Evolutionary conservation across 257 asterid species (phyloP).

Genomic region (Ajuga chamaepitys): DNA sequence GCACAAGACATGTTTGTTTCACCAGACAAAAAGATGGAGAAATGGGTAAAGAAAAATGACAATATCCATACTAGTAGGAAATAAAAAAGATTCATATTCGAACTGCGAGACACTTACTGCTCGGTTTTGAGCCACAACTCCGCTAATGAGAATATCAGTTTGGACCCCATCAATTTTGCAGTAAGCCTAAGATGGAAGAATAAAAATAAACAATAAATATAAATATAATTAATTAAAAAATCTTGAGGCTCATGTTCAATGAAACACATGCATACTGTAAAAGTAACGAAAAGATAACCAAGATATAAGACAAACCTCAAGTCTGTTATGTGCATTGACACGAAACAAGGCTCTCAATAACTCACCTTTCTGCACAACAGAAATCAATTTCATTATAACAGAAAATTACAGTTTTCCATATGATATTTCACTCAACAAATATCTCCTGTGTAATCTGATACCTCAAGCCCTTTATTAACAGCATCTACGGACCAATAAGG

Average conservation of each 20-base stretch:
- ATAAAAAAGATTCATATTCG: background rate
- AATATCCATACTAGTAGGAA: background rate
- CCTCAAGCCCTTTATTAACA: conserved; percentile 31
- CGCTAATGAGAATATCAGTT: conserved; percentile 62
- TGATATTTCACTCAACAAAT: background rate
- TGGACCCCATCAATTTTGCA: conserved; percentile 81
- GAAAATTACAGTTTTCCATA: background rate
- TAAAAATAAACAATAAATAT: too few relatives aligned
- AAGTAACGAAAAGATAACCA: background rate
- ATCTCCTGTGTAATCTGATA: background rate
- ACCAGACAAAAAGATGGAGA: background rate
- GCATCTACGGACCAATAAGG: conserved; percentile 34
- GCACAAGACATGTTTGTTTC: background rate
- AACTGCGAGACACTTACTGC: conserved; percentile 52
- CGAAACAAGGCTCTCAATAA: conserved; percentile 60
- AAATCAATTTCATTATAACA: conserved; percentile 5
- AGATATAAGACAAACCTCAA: conserved; percentile 49
- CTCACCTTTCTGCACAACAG: conserved; percentile 51
- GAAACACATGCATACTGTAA: background rate
- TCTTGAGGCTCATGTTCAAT: conserved; percentile 1
- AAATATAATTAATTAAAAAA: conserved; percentile 21
- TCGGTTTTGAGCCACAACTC: conserved; percentile 69
- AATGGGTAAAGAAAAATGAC: background rate
- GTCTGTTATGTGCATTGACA: conserved; percentile 77
- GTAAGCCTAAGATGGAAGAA: conserved; percentile 87